Evolutionary conservation across 2,329 filamentous ascomycete species (phyloP).

Genomic region (Dendryphion nanum): DNA sequence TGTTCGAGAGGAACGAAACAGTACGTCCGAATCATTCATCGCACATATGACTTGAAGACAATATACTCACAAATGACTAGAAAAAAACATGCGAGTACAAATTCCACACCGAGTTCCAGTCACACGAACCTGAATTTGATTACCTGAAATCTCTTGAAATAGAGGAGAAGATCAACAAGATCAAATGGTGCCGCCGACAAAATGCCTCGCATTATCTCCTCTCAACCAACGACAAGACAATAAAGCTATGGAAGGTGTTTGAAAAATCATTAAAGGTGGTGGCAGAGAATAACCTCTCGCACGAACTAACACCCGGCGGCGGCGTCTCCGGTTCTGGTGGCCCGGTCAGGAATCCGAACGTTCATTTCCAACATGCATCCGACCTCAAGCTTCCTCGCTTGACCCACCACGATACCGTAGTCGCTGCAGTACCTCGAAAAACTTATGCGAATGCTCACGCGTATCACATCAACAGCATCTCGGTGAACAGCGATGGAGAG

Average conservation of each 20-base stretch:
- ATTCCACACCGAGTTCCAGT: constrained; percentile 99
- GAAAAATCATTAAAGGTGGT: constrained; percentile 99
- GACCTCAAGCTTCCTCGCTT: constrained; percentile 92
- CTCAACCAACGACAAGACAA: constrained; percentile 99
- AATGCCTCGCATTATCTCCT: constrained; percentile 98
- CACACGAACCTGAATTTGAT: constrained; percentile 98
- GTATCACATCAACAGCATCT: constrained; percentile 99
- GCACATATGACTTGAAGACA: too few relatives aligned
- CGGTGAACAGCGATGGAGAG: constrained; percentile 99
- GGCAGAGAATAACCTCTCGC: constrained; percentile 96
- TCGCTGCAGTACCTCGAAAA: constrained; percentile 90
- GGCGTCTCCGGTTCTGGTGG: constrained; percentile 73
- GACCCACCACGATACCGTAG: constrained; percentile 97
- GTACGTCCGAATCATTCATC: constrained; percentile 61
- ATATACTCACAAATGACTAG: too few relatives aligned
- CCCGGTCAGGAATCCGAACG: constrained; percentile 68
- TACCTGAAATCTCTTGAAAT: constrained; percentile 99
- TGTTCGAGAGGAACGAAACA: constrained; percentile 94
- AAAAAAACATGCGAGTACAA: constrained; percentile 99
- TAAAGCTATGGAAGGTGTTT: constrained; percentile 99
- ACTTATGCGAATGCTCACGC: constrained; percentile 98
- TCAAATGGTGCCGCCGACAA: constrained; percentile 98
- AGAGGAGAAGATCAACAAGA: constrained; percentile 99
- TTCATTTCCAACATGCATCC: constrained; percentile 74
- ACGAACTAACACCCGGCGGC: constrained; percentile 80